Conservation (phyloP, 345 rosid species). For the Acer negundo region DNA sequence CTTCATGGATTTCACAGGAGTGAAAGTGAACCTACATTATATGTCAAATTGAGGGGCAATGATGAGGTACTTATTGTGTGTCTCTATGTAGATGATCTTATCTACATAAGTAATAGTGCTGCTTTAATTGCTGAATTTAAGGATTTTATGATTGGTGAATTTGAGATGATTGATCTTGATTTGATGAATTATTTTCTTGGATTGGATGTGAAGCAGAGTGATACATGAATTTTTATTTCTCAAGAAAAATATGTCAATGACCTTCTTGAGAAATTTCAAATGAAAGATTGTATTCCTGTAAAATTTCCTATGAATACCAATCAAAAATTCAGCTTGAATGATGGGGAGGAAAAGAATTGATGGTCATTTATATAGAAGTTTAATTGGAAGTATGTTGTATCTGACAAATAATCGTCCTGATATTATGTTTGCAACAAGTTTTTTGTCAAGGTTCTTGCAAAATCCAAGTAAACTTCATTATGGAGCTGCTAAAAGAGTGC, state of each 20-base stretch:
- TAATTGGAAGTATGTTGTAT: not conserved
- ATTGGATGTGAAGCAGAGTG: too few species aligned
- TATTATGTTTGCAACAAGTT: not conserved
- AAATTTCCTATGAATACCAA: not conserved
- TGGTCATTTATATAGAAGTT: not conserved
- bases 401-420: not conserved
- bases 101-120: not conserved
- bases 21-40: not conserved
- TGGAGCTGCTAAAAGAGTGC: not conserved
- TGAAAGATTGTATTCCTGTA: too few species aligned
- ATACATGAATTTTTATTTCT: too few species aligned
- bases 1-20: not conserved
- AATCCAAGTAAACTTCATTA: conserved; percentile 4
- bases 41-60: not conserved
- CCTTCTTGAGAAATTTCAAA: too few species aligned
- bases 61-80: not conserved
- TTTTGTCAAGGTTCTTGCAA: not conserved
- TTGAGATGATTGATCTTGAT: too few species aligned
- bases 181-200: too few species aligned
- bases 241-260: too few species aligned
- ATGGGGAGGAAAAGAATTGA: not conserved
- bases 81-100: not conserved
- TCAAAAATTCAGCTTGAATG: not conserved
- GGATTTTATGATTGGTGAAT: too few species aligned
- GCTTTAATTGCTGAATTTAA: too few species aligned